Percentiles rank a stretch among this genome's conserved stretches.
Evolutionary conservation across 2,329 filamentous ascomycete genomes (phyloP).

Genomic region (Cladorrhinum sp.): DNA sequence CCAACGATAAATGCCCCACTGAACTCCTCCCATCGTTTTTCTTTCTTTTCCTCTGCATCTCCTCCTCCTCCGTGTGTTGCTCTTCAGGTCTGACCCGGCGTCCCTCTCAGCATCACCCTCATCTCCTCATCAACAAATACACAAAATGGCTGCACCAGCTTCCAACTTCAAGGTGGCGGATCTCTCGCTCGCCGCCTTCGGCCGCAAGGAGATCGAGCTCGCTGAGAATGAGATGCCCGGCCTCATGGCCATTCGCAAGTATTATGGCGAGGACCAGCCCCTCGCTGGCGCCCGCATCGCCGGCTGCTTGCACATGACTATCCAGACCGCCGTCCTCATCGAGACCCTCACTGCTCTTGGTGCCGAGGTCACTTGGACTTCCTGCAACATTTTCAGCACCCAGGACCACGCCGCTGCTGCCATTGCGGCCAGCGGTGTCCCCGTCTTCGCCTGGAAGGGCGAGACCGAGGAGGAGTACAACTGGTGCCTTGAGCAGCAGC

Average conservation of each 20-base stretch:
- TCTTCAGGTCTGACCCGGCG: slow-evolving; percentile 12
- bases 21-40: slow-evolving; percentile 15
- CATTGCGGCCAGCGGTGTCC: slow-evolving; percentile 89
- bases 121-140: slow-evolving; percentile 1
- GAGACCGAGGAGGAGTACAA: slow-evolving; percentile 99
- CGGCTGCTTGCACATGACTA: slow-evolving; percentile 99
- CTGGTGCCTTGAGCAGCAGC: slow-evolving; percentile 99
- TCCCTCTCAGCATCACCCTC: slow-evolving; percentile 8
- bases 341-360: slow-evolving; percentile 93
- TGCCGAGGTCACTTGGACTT: slow-evolving; percentile 98
- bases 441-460: slow-evolving; percentile 76
- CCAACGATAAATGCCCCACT: slow-evolving; percentile 13
- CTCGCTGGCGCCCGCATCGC: slow-evolving; percentile 93
- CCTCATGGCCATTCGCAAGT: slow-evolving; percentile 89
- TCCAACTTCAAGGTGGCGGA: slow-evolving; percentile 98
- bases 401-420: slow-evolving; percentile 98
- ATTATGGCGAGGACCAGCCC: slow-evolving; percentile 92
- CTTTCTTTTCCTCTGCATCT: slow-evolving; percentile 8
- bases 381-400: slow-evolving; percentile 99
- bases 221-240: slow-evolving; percentile 97
- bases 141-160: slow-evolving; percentile 72
- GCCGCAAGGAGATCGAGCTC: slow-evolving; percentile 97
- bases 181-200: slow-evolving; percentile 95
- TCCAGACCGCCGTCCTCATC: slow-evolving; percentile 98
- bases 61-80: neutral